A percentile compares a stretch with the other conserved stretches of the same genome.
phyloP scores from a whole-genome alignment of 805 yeast genomes.

The Saturnispora mendoncae region DNA sequence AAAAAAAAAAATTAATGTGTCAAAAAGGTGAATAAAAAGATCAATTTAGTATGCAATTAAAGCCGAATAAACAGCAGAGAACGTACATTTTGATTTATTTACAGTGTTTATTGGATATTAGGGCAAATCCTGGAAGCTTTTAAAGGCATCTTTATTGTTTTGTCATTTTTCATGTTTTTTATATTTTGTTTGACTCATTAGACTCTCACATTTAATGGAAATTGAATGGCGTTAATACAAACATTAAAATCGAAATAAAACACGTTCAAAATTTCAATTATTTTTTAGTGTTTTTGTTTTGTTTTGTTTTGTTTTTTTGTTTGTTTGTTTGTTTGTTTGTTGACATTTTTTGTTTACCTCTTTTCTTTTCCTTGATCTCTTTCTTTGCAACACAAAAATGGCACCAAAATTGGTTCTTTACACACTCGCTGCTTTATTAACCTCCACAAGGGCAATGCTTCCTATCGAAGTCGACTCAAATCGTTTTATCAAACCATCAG shows the following conservation, averaged over 20 bases:
- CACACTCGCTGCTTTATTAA: slow-evolving; percentile 9
- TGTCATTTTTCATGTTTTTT: no score
- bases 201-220: no score
- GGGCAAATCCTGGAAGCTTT: no score
- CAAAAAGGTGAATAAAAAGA: no score
- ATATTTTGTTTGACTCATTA: no score
- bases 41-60: no score
- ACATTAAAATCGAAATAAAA: not conserved
- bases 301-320: not conserved
- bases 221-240: not conserved
- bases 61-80: no score
- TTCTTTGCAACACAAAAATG: not conserved
- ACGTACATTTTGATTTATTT: no score
- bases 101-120: no score
- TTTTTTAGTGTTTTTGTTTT: no score
- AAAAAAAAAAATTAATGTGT: not conserved
- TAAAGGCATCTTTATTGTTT: no score
- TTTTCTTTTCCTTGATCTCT: not conserved
- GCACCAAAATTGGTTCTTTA: slow-evolving; percentile 1
- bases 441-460: slow-evolving; percentile 35
- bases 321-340: not conserved
- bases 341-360: not conserved
- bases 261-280: not conserved
- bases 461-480: slow-evolving; percentile 50
- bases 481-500: slow-evolving; percentile 49